phyloP scores from a whole-genome alignment of 495 filamentous ascomycete species.

The Parmelia sp. region DNA sequence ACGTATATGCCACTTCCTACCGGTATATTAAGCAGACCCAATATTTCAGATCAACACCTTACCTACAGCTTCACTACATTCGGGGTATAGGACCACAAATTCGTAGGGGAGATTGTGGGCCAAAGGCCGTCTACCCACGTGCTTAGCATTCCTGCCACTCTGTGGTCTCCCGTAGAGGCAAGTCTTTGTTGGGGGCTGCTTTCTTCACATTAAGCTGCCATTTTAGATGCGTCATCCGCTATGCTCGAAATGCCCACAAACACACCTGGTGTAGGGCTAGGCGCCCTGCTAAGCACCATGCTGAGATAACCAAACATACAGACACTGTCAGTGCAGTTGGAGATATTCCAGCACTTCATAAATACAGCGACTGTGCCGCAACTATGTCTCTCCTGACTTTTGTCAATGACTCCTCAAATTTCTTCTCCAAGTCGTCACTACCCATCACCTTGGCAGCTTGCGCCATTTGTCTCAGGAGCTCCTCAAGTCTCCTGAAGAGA shows the following conservation, averaged over 20 bases:
- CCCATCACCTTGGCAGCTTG: constrained; percentile 97
- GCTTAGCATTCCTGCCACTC: not conserved
- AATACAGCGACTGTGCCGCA: constrained; percentile 83
- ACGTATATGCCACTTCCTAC: too few species aligned
- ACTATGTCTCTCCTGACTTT: constrained; percentile 91
- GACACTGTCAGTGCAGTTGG: not conserved
- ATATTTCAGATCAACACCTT: too few species aligned
- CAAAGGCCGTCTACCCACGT: not conserved
- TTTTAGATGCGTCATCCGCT: not conserved
- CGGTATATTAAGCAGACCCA: too few species aligned
- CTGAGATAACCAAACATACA: not conserved
- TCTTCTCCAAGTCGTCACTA: constrained; percentile 81
- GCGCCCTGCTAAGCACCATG: not conserved
- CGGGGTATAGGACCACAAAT: too few species aligned
- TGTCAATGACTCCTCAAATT: constrained; percentile 73
- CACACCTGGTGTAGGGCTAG: not conserved
- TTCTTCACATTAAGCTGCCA: not conserved
- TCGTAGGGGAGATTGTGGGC: too few species aligned
- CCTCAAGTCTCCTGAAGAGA: constrained; percentile 89
- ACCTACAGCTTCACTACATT: too few species aligned
- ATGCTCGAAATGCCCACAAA: not conserved
- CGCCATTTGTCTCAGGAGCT: constrained; percentile 95
- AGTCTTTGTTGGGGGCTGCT: not conserved
- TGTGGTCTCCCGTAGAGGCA: not conserved
- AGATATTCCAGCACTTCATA: constrained; percentile 42